These are phyloP conservation scores for Phytophthora rubi DNA, from an alignment of 352 stramenopile species.

Conservation along the genomic window DNA sequence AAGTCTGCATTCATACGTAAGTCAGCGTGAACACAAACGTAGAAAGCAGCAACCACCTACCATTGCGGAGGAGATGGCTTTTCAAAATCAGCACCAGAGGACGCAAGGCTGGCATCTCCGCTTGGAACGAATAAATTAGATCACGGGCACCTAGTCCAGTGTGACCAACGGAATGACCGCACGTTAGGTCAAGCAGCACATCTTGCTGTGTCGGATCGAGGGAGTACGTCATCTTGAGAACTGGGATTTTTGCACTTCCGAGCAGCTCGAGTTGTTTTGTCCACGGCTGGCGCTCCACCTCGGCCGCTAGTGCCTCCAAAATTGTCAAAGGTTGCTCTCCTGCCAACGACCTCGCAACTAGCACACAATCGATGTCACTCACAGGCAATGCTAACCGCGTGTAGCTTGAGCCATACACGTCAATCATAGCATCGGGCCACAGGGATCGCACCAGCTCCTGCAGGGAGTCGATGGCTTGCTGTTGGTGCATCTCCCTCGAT, in stretches of 20 bases:
- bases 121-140: constrained; percentile 91
- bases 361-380: constrained; percentile 97
- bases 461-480: constrained; percentile 55
- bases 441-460: constrained; percentile 56
- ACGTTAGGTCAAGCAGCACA: constrained; percentile 94
- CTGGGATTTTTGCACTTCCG: constrained; percentile 94
- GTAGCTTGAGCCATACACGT: constrained; percentile 97
- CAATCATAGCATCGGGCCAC: constrained; percentile 92
- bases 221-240: constrained; percentile 93
- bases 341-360: constrained; percentile 83
- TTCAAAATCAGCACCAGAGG: constrained; percentile 97
- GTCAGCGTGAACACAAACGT: constrained; percentile 28
- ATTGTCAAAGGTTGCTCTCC: constrained; percentile 85
- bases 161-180: constrained; percentile 93
- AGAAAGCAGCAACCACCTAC: constrained; percentile 31
- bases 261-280: constrained; percentile 93
- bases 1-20: constrained; percentile 60
- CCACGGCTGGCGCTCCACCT: constrained; percentile 82
- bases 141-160: constrained; percentile 93
- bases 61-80: constrained; percentile 63
- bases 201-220: constrained; percentile 42
- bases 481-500: constrained; percentile 48
- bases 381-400: constrained; percentile 94
- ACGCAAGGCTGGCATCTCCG: constrained; percentile 93
- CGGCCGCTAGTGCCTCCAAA: constrained; percentile 89